Percentiles rank a stretch among this genome's conserved stretches.
Evolutionary conservation across 2,329 filamentous ascomycete species (phyloP).

Genomic region (Coniella lustricola): DNA sequence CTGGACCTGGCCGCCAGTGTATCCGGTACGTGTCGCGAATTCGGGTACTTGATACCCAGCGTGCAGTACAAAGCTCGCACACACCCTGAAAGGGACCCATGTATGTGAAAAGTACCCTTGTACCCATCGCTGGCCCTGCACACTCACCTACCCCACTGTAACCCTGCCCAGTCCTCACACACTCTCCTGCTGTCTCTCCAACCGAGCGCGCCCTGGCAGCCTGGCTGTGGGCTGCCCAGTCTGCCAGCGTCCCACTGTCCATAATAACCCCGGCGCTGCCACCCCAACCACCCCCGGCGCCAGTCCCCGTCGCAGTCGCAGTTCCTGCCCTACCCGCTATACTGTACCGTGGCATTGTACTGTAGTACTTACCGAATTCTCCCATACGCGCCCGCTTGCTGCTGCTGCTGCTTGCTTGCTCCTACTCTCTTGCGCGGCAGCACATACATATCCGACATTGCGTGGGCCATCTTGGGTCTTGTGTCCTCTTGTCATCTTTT

Average conservation of each 20-base stretch:
- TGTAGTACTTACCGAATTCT: neutral
- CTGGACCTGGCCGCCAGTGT: no score
- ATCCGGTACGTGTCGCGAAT: no score
- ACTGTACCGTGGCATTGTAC: neutral
- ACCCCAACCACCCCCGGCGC: neutral
- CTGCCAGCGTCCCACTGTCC: no score
- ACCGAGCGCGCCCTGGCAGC: no score
- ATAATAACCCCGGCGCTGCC: conserved; percentile 7
- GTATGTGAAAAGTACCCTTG: no score
- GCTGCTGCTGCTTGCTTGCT: neutral
- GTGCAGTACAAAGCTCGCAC: no score
- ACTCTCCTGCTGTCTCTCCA: no score
- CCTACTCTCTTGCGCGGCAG: neutral
- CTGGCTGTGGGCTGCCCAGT: no score
- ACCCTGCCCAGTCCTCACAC: neutral
- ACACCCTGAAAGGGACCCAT: no score
- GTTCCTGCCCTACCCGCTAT: neutral
- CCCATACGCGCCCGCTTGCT: neutral
- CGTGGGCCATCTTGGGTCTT: conserved; percentile 6
- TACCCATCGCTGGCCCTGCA: no score
- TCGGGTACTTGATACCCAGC: no score
- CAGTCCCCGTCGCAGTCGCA: neutral
- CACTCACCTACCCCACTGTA: no score
- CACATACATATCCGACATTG: conserved; percentile 8
- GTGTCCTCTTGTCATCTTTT: neutral